Base-by-base conservation (phyloP, 2,329 filamentous ascomycete genomes). In the Pseudocercospora musae region DNA sequence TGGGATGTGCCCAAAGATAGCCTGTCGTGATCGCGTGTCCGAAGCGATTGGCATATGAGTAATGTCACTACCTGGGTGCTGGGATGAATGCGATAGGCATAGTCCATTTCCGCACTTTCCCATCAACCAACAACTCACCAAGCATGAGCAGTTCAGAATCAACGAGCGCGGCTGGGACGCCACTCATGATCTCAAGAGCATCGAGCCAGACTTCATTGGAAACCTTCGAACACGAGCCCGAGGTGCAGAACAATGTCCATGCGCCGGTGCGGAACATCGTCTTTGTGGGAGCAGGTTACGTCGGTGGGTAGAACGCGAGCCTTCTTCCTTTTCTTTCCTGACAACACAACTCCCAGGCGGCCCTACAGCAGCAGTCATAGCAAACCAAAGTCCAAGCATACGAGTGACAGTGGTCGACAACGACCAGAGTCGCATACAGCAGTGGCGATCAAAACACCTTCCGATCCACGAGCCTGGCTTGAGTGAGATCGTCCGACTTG, bases 401-500 rank as follows among this genome's bases (percentile, higher is more conserved):
- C 81, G 80, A 55, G 88, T 93, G 42, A 89, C 86, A 21, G 89
- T 93, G n/a, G 87, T 92, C 40, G 90, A 93, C 73, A 81, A 84
- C 65, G 87, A 90, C 72, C 79, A 79, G 54, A 76, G 73, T 37
- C 84, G 89, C 49, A 91, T 93, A 65, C 81, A 81, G 52, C 82
- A 84, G 63, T 93, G 90, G 90, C 88, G 90, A 69, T 90, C 89
- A 1, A 80, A 82, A 49, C 83, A 89, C 68, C 84, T 91, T 18
- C 90, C 90, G 48, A 89, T 93, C 65, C 88, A 90, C 75, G 90
- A 93, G 76, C 87, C 88, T 0, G 88, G 87, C 13, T 80, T 93
- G 23, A 78, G 82, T 55, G 84, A 90, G 54, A 84, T 92, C 62
- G 85, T 93, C 23, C 82, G 85, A 62, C 79, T 85, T 52, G 84